A percentile compares a stretch with the other conserved stretches of the same genome.
Evolutionary conservation across 164 flowering plant genomes (phyloP).

Genomic region (Protea cynaroides): DNA sequence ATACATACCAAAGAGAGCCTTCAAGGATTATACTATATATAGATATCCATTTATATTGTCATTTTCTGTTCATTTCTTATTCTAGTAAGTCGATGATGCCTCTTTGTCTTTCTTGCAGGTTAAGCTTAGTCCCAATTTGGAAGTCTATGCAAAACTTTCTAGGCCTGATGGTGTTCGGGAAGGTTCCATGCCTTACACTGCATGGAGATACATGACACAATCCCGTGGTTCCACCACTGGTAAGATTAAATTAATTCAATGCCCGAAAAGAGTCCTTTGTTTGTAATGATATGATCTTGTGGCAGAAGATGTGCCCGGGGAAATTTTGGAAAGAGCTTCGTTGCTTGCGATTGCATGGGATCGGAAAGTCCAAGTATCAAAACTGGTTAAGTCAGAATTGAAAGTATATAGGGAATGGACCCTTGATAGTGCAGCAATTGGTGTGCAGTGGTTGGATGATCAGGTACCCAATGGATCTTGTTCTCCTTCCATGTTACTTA

Average conservation of each 20-base stretch:
- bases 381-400: slow-evolving; percentile 74
- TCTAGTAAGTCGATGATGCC: slow-evolving; percentile 10
- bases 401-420: slow-evolving; percentile 74
- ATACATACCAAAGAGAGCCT: too few species aligned
- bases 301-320: slow-evolving; percentile 39
- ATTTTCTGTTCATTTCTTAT: slow-evolving; percentile 6
- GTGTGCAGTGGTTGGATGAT: slow-evolving; percentile 92
- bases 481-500: background rate
- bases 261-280: background rate
- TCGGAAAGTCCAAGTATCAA: slow-evolving; percentile 82
- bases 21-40: slow-evolving; percentile 27
- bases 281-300: slow-evolving; percentile 15
- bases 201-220: slow-evolving; percentile 66
- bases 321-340: slow-evolving; percentile 53
- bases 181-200: slow-evolving; percentile 92
- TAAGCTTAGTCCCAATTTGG: slow-evolving; percentile 61
- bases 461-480: slow-evolving; percentile 40
- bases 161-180: slow-evolving; percentile 91
- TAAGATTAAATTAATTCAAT: slow-evolving; percentile 19
- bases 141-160: slow-evolving; percentile 73
- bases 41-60: slow-evolving; percentile 23
- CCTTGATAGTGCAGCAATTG: slow-evolving; percentile 76
- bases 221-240: slow-evolving; percentile 45
- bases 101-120: slow-evolving; percentile 39
- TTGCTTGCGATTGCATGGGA: slow-evolving; percentile 97